Base-by-base conservation (phyloP, 2,329 filamentous ascomycete genomes). In the Aspergillus tanneri region DNA sequence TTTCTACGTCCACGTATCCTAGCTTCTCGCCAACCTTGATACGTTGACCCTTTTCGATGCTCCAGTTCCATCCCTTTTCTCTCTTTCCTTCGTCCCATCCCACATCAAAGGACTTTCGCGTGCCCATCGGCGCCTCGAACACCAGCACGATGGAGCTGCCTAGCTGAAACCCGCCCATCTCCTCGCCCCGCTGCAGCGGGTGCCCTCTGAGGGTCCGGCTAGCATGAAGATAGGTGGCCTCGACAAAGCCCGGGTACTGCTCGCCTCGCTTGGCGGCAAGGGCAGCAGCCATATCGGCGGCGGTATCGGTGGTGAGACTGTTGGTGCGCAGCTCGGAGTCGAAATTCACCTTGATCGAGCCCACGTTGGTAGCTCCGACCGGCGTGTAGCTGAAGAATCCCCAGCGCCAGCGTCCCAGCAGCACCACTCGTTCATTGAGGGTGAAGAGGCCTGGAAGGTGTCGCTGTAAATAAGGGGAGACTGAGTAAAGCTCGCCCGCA, bases 131-230 rank as follows among this genome's bases (percentile, higher is more conserved):
- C 10, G 93, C 93, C 72, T 99, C 95, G 65, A 99, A 99, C 0
- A 99, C 90, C 43, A 99, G 77, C 30, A 99, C 93, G 57, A 99
- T 85, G 1, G 92, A 96, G 68, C 90, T 96, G 16, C 93, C 93
- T 3, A 99, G 78, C 74, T 95, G 90, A 73, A 99, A 99, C 0
- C 93, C 95, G 46, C 93, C 93, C 90, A 99, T 97, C 71, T 99
- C 93, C 66, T 97, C 92, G 27, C 93, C 93, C 36, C 88, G 80
- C 54, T 85, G 82, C 46, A 99, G 74, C 1, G 92, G 87, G 66
- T 97, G 85, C 2, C 95, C 93, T 16, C 83, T 83, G 0, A 99
- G 77, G 2, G 96, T 81, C 3, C 78, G 72, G 62, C 88, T 95
- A 2, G 92, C 89, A 12, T 78, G 79, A 37, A 81, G 81, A 65